Conservation (phyloP, 768 basidiomycete species). For the Leccinum sublutescens region DNA sequence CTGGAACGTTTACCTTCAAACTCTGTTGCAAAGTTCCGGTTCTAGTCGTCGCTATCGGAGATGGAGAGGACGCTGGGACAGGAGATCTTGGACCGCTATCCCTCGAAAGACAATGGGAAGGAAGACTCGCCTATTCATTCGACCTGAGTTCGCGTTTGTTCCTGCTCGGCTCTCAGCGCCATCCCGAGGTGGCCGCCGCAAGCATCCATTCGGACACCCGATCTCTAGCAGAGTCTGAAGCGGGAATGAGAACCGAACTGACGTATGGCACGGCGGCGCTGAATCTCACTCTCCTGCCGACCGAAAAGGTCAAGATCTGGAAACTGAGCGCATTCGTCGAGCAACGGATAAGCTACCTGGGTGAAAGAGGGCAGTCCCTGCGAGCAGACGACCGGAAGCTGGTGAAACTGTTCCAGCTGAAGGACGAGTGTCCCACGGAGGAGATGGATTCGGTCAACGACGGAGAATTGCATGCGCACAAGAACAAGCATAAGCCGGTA, state of each 20-base stretch:
- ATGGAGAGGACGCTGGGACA: slow-evolving; percentile 50
- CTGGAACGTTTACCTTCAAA: slow-evolving; percentile 81
- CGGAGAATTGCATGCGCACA: slow-evolving; percentile 3
- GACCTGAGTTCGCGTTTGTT: slow-evolving; percentile 78
- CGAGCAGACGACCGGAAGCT: slow-evolving; percentile 9
- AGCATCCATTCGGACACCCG: background rate
- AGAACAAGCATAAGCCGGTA: background rate
- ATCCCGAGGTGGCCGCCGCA: background rate
- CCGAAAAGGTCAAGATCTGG: slow-evolving; percentile 84
- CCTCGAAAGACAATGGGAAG: slow-evolving; percentile 89
- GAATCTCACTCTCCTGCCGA: slow-evolving; percentile 77
- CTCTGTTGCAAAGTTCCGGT: slow-evolving; percentile 71
- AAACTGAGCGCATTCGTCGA: slow-evolving; percentile 72
- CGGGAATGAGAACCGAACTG: slow-evolving; percentile 12
- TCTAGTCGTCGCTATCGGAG: slow-evolving; percentile 77
- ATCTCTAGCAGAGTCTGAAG: background rate
- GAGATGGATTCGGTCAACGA: slow-evolving; percentile 4
- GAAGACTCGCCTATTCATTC: slow-evolving; percentile 80
- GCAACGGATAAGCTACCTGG: slow-evolving; percentile 33
- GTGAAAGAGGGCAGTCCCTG: background rate
- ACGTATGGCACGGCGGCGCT: slow-evolving; percentile 64
- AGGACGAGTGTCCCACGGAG: slow-evolving; percentile 18
- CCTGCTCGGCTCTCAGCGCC: slow-evolving; percentile 57
- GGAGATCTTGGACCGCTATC: slow-evolving; percentile 73
- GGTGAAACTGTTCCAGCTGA: slow-evolving; percentile 19